Percentiles rank a stretch among this genome's conserved stretches.
phyloP scores from a whole-genome alignment of 2,329 filamentous ascomycete genomes.

The Monosporascus sp. region DNA sequence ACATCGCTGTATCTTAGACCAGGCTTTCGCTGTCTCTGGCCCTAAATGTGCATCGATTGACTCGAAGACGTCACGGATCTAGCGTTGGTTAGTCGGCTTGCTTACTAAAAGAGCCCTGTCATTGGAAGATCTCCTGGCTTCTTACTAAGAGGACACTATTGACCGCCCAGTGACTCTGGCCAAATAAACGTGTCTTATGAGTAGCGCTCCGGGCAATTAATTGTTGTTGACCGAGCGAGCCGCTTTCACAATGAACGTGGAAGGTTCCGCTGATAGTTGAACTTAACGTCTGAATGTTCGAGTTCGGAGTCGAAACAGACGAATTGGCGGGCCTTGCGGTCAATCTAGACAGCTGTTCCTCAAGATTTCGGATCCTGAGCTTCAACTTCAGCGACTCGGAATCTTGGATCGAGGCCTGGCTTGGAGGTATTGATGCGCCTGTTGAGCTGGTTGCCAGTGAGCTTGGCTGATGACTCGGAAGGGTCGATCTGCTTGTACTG shows the following conservation, averaged over 20 bases:
- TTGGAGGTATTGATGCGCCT: constrained; percentile 14
- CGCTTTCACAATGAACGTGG: constrained; percentile 35
- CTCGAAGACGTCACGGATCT: constrained; percentile 40
- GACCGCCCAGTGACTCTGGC: constrained; percentile 50
- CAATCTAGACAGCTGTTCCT: constrained; percentile 32
- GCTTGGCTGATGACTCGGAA: too few relatives aligned
- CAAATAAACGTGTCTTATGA: constrained; percentile 52
- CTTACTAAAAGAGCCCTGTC: too few relatives aligned
- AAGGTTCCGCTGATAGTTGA: constrained; percentile 10
- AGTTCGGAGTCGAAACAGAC: constrained; percentile 11
- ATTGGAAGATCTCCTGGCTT: too few relatives aligned
- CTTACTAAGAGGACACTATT: constrained; percentile 22
- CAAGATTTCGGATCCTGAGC: constrained; percentile 32
- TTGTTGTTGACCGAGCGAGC: constrained; percentile 22
- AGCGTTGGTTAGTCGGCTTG: too few relatives aligned
- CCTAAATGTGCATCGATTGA: constrained; percentile 36
- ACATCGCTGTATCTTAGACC: constrained; percentile 38
- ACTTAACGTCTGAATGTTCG: constrained; percentile 7
- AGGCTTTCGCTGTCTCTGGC: constrained; percentile 27
- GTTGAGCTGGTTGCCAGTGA: too few relatives aligned
- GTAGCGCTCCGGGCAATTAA: constrained; percentile 37
- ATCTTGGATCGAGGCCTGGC: constrained; percentile 20
- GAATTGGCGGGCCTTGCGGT: constrained; percentile 7
- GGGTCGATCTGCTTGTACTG: too few relatives aligned
- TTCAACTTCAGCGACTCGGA: constrained; percentile 32